These are phyloP conservation scores for Didymella arachidicola DNA, from an alignment of 2,329 filamentous ascomycete species.

Conservation along the genomic window DNA sequence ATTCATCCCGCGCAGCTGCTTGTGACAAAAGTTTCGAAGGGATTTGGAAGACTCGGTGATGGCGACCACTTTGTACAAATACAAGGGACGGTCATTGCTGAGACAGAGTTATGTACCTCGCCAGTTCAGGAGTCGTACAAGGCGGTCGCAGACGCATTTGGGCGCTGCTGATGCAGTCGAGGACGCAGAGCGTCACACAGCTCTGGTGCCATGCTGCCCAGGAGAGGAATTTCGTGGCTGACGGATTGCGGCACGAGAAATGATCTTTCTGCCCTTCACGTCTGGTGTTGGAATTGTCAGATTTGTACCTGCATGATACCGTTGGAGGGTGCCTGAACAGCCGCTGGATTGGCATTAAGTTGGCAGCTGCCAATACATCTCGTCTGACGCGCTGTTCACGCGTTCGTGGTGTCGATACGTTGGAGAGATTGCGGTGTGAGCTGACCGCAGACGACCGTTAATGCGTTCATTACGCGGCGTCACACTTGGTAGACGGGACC, in stretches of 20 bases:
- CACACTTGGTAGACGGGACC: background rate
- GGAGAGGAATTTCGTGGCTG: background rate
- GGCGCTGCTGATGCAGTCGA: slow-evolving; percentile 17
- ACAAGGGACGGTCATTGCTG: slow-evolving; percentile 1
- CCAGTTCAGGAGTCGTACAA: slow-evolving; percentile 14
- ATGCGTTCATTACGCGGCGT: slow-evolving; percentile 3
- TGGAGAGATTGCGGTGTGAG: slow-evolving; percentile 4
- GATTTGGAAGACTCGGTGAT: background rate
- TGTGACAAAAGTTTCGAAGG: background rate
- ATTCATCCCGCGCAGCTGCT: slow-evolving; percentile 5
- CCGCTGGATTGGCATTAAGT: slow-evolving; percentile 11
- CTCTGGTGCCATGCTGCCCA: slow-evolving; percentile 1
- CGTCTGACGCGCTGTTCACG: slow-evolving; percentile 1
- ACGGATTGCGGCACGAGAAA: slow-evolving; percentile 4
- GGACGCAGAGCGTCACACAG: slow-evolving; percentile 12
- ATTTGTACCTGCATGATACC: slow-evolving; percentile 14
- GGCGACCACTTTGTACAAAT: slow-evolving; percentile 7
- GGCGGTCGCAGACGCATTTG: slow-evolving; percentile 10
- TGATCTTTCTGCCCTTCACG: background rate
- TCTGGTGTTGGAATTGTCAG: slow-evolving; percentile 4
- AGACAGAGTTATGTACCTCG: slow-evolving; percentile 5
- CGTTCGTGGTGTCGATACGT: background rate
- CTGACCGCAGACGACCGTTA: slow-evolving; percentile 10
- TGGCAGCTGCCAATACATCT: background rate
- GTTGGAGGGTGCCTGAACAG: slow-evolving; percentile 5